Base-by-base conservation (phyloP, 495 filamentous ascomycete species). In the Durotheca rogersii region DNA sequence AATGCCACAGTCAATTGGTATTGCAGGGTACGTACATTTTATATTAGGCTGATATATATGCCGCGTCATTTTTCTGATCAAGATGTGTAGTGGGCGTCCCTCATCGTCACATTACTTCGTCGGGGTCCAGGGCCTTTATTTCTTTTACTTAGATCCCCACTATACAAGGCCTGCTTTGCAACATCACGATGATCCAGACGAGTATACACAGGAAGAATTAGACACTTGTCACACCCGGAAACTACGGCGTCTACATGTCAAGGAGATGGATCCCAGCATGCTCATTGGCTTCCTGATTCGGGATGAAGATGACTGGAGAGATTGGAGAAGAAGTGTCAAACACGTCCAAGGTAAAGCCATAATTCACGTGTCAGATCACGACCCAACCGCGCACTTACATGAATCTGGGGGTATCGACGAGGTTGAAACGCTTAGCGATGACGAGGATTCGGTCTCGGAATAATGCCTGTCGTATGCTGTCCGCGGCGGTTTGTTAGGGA, bases 201-300 rank as follows among this genome's bases (percentile, higher is more conserved):
- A 78, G 11, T 90, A 88, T 60, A 82, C 81, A 0, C 40, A 67
- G 21, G 86, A 88, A 48, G 90, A 96, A 27, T 53, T 95, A 9
- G 83, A 86, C 58, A 85, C 83, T 2, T 96, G 89, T 62, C 91
- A 99, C 66, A 96, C 90, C 2, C 79, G 87, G 36, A 82, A 94
- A 25, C 61, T 97, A 14, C 81, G 93, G 21, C 77, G 88, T 33
- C 74, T 99, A 19, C 85, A 90, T 47, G 76, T 97, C 25, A 81
- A 82, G 47, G 93, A 97, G 47, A 92, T 97, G 90, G 94, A 99
- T 60, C 94, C 94, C 6, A 96, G 91, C 67, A 99, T 99, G 94
- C 73, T 99, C 20, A 87, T 99, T 44, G 94, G 87, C n/a, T 97
- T 99, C 58, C 72, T 99, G 4, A 90, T 99, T 48, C 77, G 75